Evolutionary conservation across 2,329 filamentous ascomycete species (phyloP).

Genomic region (Sporothrix luriei): DNA sequence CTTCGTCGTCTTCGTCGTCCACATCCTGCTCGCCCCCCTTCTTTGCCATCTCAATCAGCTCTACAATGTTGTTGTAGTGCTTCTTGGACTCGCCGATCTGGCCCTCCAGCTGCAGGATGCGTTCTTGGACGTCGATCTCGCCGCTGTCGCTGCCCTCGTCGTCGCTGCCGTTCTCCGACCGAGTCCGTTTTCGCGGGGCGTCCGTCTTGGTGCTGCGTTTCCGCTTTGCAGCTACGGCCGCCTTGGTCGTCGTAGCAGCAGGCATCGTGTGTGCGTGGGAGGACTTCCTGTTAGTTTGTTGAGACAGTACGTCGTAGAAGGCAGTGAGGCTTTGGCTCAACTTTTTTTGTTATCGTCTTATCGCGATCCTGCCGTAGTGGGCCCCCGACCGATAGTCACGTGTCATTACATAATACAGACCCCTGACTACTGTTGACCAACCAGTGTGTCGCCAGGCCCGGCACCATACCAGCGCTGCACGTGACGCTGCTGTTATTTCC

Average conservation of each 20-base stretch:
- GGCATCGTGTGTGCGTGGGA: constrained; percentile 29
- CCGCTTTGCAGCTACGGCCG: constrained; percentile 50
- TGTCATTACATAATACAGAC: constrained; percentile 1
- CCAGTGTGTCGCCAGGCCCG: constrained; percentile 20
- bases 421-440: background rate
- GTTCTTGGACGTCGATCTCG: constrained; percentile 55
- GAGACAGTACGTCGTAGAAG: background rate
- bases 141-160: constrained; percentile 49
- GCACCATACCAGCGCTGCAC: constrained; percentile 17
- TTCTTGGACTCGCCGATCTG: constrained; percentile 83
- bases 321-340: background rate
- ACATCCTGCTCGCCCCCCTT: constrained; percentile 41
- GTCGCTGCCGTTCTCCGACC: constrained; percentile 53
- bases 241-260: constrained; percentile 2
- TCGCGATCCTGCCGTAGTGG: constrained; percentile 7
- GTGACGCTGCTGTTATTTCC: constrained; percentile 31
- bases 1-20: constrained; percentile 8
- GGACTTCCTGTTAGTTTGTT: background rate
- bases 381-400: background rate
- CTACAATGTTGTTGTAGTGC: constrained; percentile 87
- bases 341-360: constrained; percentile 29
- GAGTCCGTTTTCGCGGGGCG: constrained; percentile 55
- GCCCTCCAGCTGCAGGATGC: constrained; percentile 74
- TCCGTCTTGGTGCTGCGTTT: constrained; percentile 53
- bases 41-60: constrained; percentile 64